Conservation (phyloP, 129 eudicot genomes). For the Arctium lappa region DNA sequence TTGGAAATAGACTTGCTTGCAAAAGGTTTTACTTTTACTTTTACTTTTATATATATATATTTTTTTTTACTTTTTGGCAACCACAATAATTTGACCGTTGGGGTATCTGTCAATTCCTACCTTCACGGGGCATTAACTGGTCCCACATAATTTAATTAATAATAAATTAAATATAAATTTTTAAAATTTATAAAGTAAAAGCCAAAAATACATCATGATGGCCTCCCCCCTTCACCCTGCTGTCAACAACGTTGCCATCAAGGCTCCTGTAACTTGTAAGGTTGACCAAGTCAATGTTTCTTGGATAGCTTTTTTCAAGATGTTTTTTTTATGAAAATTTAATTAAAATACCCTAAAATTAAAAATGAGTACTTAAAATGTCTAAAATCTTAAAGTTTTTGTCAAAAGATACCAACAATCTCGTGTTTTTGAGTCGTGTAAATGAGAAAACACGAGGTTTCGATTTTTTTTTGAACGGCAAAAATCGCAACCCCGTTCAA, state of each 20-base stretch:
- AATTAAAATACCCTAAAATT: no score
- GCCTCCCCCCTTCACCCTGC: not conserved
- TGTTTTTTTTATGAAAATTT: no score
- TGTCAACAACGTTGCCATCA: constrained; percentile 22
- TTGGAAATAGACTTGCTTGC: not conserved
- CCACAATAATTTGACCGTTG: constrained; percentile 37
- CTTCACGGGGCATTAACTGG: constrained; percentile 32
- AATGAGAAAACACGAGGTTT: no score
- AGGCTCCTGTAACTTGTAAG: constrained; percentile 12
- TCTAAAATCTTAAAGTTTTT: no score
- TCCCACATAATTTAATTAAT: not conserved
- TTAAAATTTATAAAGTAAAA: not conserved
- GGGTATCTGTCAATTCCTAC: constrained; percentile 25
- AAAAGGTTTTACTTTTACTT: not conserved
- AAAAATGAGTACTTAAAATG: no score
- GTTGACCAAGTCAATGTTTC: constrained; percentile 23
- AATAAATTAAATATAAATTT: not conserved
- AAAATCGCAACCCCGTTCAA: no score
- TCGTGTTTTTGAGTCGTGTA: no score
- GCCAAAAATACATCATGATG: not conserved
- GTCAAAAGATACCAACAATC: no score
- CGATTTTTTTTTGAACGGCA: no score
- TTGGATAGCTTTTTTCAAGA: not conserved
- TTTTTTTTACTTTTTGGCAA: constrained; percentile 6
- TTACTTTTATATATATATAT: no score